Evolutionary conservation across 164 flowering plant genomes (phyloP).

Genomic region (Umbellularia californica): DNA sequence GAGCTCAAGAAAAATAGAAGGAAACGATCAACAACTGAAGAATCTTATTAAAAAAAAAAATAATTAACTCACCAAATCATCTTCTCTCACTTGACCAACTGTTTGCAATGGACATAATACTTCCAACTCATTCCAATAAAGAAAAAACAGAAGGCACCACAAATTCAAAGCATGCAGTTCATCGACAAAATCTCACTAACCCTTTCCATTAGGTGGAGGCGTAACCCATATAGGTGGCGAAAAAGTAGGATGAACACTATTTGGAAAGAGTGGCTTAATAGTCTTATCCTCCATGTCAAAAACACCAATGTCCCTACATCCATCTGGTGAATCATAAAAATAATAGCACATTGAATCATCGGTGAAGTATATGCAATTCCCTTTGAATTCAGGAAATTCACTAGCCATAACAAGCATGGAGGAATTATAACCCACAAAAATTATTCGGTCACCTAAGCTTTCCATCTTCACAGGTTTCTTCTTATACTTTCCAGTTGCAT

Average conservation of each 20-base stretch:
- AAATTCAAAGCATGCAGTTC: no score
- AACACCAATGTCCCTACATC: not conserved
- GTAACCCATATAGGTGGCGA: not conserved
- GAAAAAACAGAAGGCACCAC: no score
- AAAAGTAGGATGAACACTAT: not conserved
- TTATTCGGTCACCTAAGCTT: not conserved
- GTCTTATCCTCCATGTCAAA: not conserved
- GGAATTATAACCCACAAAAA: not conserved
- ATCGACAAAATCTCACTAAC: not conserved
- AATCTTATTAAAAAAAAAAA: no score
- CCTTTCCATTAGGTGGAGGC: not conserved
- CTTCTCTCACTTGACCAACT: no score
- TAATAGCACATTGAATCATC: not conserved
- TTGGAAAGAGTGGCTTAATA: not conserved
- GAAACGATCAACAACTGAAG: no score
- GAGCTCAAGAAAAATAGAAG: no score
- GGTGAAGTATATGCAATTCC: not conserved
- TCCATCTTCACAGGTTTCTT: not conserved
- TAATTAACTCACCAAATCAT: no score
- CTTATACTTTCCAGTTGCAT: no score
- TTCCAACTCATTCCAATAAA: no score
- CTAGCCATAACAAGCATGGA: not conserved
- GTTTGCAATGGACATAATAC: no score
- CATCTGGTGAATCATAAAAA: not conserved
- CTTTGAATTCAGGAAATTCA: not conserved